Conservation (phyloP, 2,329 filamentous ascomycete species). For the Cadophora gregata region DNA sequence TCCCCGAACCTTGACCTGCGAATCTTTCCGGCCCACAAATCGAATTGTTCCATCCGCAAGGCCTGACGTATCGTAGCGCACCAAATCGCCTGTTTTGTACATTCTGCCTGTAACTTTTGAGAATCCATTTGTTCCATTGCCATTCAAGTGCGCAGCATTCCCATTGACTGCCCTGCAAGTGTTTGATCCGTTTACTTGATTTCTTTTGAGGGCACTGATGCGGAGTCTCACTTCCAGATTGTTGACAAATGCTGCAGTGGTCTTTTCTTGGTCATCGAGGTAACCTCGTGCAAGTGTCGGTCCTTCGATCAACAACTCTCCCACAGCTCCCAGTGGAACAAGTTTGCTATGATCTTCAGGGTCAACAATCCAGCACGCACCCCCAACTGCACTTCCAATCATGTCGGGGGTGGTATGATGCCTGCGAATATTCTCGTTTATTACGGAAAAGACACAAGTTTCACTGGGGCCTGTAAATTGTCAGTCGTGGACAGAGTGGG, state of each 20-base stretch:
- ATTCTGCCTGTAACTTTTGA: conserved; percentile 20
- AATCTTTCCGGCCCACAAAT: conserved; percentile 67
- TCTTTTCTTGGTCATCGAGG: conserved; percentile 52
- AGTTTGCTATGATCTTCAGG: conserved; percentile 29
- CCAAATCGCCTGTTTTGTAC: conserved; percentile 45
- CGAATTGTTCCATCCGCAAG: conserved; percentile 58
- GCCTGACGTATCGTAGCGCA: conserved; percentile 53
- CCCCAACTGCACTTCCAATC: conserved; percentile 21
- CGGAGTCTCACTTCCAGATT: background rate
- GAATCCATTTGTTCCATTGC: background rate
- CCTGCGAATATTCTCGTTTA: conserved; percentile 4
- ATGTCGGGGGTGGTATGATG: conserved; percentile 8
- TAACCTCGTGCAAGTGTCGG: conserved; percentile 67
- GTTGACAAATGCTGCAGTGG: conserved; percentile 20
- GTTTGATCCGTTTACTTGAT: background rate
- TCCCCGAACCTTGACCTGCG: conserved; percentile 69
- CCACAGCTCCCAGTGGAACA: conserved; percentile 32
- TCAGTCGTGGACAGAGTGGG: no score
- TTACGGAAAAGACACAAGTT: conserved; percentile 2
- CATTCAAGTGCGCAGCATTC: background rate
- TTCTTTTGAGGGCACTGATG: background rate
- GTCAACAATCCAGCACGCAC: conserved; percentile 46
- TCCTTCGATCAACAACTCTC: conserved; percentile 45
- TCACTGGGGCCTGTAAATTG: conserved; percentile 6
- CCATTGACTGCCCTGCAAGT: background rate